Evolutionary conservation across 768 basidiomycete genomes (phyloP).

Genomic region (Psilocybe cubensis): DNA sequence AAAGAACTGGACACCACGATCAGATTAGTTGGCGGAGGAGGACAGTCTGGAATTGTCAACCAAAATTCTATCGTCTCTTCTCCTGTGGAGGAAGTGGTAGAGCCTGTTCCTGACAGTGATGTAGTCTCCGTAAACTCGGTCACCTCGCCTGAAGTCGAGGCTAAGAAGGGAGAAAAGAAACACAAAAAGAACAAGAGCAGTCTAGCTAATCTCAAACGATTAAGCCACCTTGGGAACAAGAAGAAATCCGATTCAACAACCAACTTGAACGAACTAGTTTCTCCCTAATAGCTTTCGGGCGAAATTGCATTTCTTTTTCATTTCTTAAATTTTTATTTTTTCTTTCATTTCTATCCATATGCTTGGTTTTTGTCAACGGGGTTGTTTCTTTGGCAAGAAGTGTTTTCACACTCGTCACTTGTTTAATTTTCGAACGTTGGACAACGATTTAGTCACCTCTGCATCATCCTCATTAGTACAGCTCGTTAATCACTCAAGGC

Average conservation of each 20-base stretch:
- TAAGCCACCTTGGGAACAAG: constrained; percentile 47
- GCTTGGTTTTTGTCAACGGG: constrained; percentile 7
- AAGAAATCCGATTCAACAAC: constrained; percentile 57
- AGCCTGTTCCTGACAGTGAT: constrained; percentile 38
- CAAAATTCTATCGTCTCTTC: constrained; percentile 11
- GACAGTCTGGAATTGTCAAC: constrained; percentile 40
- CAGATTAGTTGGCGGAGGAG: constrained; percentile 62
- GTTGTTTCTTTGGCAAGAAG: constrained; percentile 2
- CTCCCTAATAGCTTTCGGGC: constrained; percentile 7
- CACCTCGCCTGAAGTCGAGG: constrained; percentile 30
- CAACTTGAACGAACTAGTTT: constrained; percentile 44
- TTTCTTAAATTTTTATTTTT: not conserved
- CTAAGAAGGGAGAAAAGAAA: constrained; percentile 34
- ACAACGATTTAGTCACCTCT: constrained; percentile 22
- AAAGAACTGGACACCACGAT: constrained; percentile 46
- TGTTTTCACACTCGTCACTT: not conserved
- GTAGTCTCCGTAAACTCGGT: constrained; percentile 37
- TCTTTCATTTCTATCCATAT: constrained; percentile 4
- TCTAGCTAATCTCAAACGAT: constrained; percentile 57
- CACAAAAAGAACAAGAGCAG: constrained; percentile 65
- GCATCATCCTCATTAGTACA: constrained; percentile 23
- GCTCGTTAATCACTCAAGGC: constrained; percentile 23
- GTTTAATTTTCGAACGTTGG: constrained; percentile 20
- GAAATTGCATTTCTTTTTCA: not conserved
- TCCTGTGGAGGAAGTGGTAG: constrained; percentile 23